A percentile compares a stretch with the other conserved stretches of the same genome.
These are phyloP conservation scores for Kalanchoe fedtschenkoi DNA, from an alignment of 164 flowering plant genomes.

Conservation along the genomic window DNA sequence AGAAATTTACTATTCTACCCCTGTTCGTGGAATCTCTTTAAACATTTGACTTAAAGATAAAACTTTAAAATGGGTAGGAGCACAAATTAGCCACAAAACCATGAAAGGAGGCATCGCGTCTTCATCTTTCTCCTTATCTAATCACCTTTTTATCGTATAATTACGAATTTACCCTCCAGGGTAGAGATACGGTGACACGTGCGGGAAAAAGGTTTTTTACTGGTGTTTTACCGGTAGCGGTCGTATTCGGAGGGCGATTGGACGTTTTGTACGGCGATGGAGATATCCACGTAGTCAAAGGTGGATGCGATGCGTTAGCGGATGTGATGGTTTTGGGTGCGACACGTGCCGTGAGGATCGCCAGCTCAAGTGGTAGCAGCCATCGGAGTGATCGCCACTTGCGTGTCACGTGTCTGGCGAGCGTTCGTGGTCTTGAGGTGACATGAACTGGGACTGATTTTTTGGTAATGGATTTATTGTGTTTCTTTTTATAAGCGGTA, in stretches of 20 bases:
- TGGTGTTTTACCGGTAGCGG: not conserved
- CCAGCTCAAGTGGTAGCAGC: not conserved
- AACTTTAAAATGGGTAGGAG: not conserved
- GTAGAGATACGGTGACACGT: not conserved
- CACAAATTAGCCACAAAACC: slow-evolving; percentile 3
- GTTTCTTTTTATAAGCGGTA: too few species aligned
- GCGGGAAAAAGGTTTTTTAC: not conserved
- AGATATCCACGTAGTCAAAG: not conserved
- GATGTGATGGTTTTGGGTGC: not conserved
- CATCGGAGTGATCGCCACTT: not conserved
- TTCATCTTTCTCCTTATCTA: not conserved
- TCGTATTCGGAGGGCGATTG: not conserved
- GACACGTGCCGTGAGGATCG: not conserved
- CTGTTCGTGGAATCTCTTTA: not conserved
- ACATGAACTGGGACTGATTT: too few species aligned
- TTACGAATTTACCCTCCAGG: not conserved
- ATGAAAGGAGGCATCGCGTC: not conserved
- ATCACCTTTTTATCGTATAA: not conserved
- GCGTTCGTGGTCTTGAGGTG: too few species aligned
- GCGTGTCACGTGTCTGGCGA: not conserved
- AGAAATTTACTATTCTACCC: not conserved
- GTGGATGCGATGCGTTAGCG: not conserved
- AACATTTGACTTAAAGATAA: not conserved
- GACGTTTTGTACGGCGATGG: not conserved
- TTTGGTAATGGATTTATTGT: too few species aligned